Evolutionary conservation across 2,329 filamentous ascomycete genomes (phyloP), one percentile per base, ranked within the genome.

Genomic region (Fusarium dimerum): DNA sequence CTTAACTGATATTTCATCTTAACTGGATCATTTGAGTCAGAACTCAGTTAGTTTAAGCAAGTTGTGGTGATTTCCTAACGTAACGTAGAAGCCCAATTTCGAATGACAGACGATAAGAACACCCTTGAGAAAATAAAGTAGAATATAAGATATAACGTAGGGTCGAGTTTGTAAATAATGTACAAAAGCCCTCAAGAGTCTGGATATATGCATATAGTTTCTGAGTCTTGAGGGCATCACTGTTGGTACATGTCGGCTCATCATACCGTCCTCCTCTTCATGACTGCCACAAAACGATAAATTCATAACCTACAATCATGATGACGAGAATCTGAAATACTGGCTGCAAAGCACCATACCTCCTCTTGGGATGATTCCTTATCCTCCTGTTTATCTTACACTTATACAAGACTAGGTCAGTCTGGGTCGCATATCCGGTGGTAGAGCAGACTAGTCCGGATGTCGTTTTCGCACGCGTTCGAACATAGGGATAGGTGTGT

Each of bases 401-500:
- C 26, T 32, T n/a, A 11, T 18, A 13, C 20, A 32, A 29, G 18
- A 11, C 45, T 17, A n/a, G 32, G 20, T n/a, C 26, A 42, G 49
- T 43, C 13, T 10, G 26, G 15, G 18, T 15, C 26, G 18, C 47
- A 6, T 16, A 9, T 40, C 13, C 3, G 30, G 9, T 2, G 6
- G 6, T 17, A n/a, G 17, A 30, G 18, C 20, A 26, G 13, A 17
- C 40, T 59, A 68, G 42, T 55, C 55, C 18, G 54, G 52, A 3
- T 54, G 49, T 47, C 60, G 60, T 53, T 60, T 65, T 49, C 55
- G 60, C 20, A 70, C 43, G 18, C 63, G 62, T 50, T 70, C 66
- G 62, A 72, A 74, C 66, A 68, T 68, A 17, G 71, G 72, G 58
- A 72, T 62, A 30, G 68, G 70, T 30, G 62, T 64, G 36, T 68